phyloP scores from a whole-genome alignment of 108 stramenopile species.

The Chaetoceros tenuissimus region DNA sequence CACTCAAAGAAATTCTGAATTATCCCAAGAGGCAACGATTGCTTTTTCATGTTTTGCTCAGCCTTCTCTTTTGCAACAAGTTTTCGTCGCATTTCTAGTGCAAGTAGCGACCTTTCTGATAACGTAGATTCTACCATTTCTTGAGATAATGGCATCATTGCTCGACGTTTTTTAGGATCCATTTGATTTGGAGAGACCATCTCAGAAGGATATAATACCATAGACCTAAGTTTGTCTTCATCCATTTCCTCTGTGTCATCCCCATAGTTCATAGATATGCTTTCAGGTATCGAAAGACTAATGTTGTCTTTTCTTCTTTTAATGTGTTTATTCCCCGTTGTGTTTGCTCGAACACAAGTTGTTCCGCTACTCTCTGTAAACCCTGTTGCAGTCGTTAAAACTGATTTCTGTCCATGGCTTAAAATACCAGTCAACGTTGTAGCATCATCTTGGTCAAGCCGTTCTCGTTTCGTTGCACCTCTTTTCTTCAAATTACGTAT shows the following conservation, averaged over 20 bases:
- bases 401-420: background rate
- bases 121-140: too few relatives aligned
- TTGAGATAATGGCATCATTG: too few relatives aligned
- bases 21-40: background rate
- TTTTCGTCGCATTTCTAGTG: too few relatives aligned
- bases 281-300: background rate
- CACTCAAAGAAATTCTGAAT: background rate
- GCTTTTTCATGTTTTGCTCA: background rate
- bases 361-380: background rate
- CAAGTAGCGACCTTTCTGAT: too few relatives aligned
- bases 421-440: background rate
- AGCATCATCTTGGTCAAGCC: background rate
- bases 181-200: too few relatives aligned
- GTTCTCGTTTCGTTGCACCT: too few relatives aligned
- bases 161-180: too few relatives aligned
- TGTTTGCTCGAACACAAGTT: background rate
- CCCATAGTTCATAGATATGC: background rate
- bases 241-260: background rate
- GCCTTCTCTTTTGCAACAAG: too few relatives aligned
- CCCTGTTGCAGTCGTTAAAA: background rate
- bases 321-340: background rate
- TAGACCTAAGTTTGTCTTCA: too few relatives aligned
- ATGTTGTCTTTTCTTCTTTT: background rate
- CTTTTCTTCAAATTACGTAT: too few relatives aligned
- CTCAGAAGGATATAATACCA: too few relatives aligned